Base-by-base conservation (phyloP, 345 rosid species). In the Acer saccharum region DNA sequence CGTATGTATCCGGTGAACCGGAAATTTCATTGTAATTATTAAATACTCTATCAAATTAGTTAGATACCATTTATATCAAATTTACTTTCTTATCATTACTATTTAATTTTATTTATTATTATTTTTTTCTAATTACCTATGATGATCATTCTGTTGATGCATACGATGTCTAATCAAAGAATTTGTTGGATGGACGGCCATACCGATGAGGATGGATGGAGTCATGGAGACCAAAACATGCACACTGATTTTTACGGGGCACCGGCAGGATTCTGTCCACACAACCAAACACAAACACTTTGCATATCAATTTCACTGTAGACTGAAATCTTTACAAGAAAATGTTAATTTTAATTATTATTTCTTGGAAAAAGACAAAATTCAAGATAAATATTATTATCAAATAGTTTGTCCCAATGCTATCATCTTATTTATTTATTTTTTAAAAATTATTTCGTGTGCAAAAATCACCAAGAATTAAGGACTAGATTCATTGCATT, bases 401-500 rank as follows among this genome's bases (percentile, higher is more conserved):
- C 23, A 46, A 68, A 58, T 25, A 55, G 20, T 18, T 57, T 2
- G 50, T 32, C 39, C 3, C 58, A 25, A 25, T 25, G 27, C 27
- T 25, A 25, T 25, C 27, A 20, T 68, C 44, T 11, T 18, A 43
- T 44, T 55, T 29, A 1, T 25, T 25, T 18, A 43, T 44, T 55
- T 29, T 25, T 25, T 25, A 25, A 25, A 61, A 57, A 8, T 46
- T 48, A 12, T 11, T 29, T 61, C 48, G 66, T 75, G 72, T 69
- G 57, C 32, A 21, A 50, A 68, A 18, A 39, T 1, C 25, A 44
- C 27, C 12, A 39, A 62, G 18, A 23, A n/a, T 25, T 60, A 20
- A 21, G 8, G 43, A 13, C 41, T 4, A 54, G 81, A 44, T 81
- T 77, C 78, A 67, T n/a, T 71, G 79, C 70, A 74, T 75, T 39